Evolutionary conservation across 2,329 filamentous ascomycete species (phyloP), one percentile per base, ranked within the genome.

Genomic region (Blastomyces gilchristii): DNA sequence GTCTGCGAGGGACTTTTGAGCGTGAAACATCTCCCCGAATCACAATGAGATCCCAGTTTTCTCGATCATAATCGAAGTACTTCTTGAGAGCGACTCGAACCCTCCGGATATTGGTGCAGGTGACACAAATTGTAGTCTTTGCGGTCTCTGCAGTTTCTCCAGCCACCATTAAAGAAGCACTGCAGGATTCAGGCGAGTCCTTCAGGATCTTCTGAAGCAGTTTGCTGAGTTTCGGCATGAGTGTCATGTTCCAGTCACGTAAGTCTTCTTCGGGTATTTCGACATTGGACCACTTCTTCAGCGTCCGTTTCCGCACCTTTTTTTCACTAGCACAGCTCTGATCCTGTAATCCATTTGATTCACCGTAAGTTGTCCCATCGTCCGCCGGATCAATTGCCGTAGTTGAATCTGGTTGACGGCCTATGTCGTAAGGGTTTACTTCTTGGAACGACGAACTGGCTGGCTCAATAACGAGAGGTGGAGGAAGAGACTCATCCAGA

Each of bases 71-170:
- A 61, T 80, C 77, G 68, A 87, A 84, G 63, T 83, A 80, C 59
- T 81, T 81, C 65, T 81, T 81, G 57, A 87, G 74, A 8, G 81
- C 78, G 39, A 81, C 79, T 67, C 84, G 82, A 60, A 87, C 82
- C 68, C 83, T 84, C 50, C 80, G 79, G 37, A 78, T 74, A 64
- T 82, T 86, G n/a, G 76, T 78, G 71, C 85, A 87, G 25, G 83
- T 85, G 49, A 87, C 80, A 65, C 85, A 83, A 43, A 87, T 83
- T 0, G 85, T 87, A 0, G 85, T 84, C 63, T 79, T 79, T 8
- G 84, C 83, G 31, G 78, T 82, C 58, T 84, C 80, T 41, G 78
- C 73, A 0, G 81, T 80, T 62, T 84, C 82, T 25, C 85, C 85
- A 60, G 85, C 81, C 69, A 84, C 82, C 65, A 85, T 81, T 12